Percentiles rank a stretch among this genome's conserved stretches.
phyloP scores from a whole-genome alignment of 1,284 basidiomycete species.

The Cyathus olla region DNA sequence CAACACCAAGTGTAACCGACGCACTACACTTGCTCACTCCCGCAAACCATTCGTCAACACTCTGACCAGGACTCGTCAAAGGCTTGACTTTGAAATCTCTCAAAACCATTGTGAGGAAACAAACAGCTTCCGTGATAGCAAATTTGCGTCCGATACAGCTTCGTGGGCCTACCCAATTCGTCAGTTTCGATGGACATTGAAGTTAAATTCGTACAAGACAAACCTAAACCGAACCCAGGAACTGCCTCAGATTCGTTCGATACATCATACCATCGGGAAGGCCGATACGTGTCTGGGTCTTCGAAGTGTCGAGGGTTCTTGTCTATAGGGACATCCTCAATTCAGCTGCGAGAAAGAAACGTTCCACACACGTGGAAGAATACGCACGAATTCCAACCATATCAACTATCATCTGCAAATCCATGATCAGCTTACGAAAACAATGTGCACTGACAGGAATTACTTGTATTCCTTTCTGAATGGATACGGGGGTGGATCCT shows the following conservation, averaged over 20 bases:
- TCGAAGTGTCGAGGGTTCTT: constrained; percentile 46
- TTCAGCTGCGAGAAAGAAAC: too few species aligned
- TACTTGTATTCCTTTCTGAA: constrained; percentile 36
- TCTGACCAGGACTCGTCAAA: constrained; percentile 52
- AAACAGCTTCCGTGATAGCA: constrained; percentile 51
- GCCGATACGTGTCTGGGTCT: constrained; percentile 40
- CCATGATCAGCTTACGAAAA: background rate
- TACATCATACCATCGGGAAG: constrained; percentile 43
- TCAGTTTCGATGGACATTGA: background rate
- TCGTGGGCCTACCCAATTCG: constrained; percentile 50
- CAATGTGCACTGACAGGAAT: background rate
- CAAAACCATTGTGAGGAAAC: background rate
- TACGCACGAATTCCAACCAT: constrained; percentile 63
- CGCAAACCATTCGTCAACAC: constrained; percentile 51
- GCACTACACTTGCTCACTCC: constrained; percentile 35
- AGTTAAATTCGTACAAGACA: background rate
- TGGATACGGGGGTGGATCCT: constrained; percentile 32
- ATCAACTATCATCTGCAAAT: constrained; percentile 52
- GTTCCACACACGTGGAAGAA: too few species aligned
- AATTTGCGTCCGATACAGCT: constrained; percentile 68
- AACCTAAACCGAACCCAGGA: constrained; percentile 55
- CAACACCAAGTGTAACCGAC: background rate
- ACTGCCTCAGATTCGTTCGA: constrained; percentile 47
- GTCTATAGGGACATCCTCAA: too few species aligned
- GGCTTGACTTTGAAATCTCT: constrained; percentile 14